Evolutionary conservation across 768 basidiomycete genomes (phyloP), one percentile per base, ranked within the genome.

Genomic region (Hygrocybe coccinea): DNA sequence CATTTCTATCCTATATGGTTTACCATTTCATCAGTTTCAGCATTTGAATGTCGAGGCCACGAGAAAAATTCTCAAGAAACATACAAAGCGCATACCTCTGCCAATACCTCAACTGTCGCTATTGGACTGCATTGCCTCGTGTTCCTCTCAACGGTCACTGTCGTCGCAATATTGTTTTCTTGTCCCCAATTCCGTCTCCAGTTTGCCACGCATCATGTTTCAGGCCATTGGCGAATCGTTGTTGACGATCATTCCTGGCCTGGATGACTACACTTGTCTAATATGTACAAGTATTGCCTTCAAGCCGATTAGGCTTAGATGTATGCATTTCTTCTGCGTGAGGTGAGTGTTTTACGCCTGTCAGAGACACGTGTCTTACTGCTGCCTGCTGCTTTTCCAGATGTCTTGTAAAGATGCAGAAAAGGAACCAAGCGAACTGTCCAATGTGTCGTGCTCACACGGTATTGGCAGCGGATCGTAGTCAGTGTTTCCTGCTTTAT

Each of bases 51-150:
- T 86, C 6, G 92, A 95, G 68, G 94, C 93, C 1, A 89, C 87
- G 2, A 83, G 92, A 35, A 97, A 97, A 72, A 93, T 93, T 56
- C 79, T 95, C 50, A 95, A 95, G 77, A 97, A 97, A 66, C 94
- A 95, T 65, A 80, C 89, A 25, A 95, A 95, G 66, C 84, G 91
- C 3, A 95, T 93, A 0, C 84, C 89, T 0, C 74, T 97, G 8
- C 87, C 89, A 1, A 76, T 87, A 60, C 78, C 85, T 1, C 57
- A 58, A 15, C 21, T 48, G 10, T 24, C 46, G 6, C 22, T 48
- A 10, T 48, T 33, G 46, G 29, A 7, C 10, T 22, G 24, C 17
- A 39, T 24, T 8, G 6, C 39, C 25, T 54, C 39, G 8, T 60
- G 46, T 34, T 51, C 58, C 25, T 41, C 65, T 53, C 52, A 56